These are phyloP conservation scores for Copromyces sp. DNA, from an alignment of 495 filamentous ascomycete genomes.

Conservation along the genomic window DNA sequence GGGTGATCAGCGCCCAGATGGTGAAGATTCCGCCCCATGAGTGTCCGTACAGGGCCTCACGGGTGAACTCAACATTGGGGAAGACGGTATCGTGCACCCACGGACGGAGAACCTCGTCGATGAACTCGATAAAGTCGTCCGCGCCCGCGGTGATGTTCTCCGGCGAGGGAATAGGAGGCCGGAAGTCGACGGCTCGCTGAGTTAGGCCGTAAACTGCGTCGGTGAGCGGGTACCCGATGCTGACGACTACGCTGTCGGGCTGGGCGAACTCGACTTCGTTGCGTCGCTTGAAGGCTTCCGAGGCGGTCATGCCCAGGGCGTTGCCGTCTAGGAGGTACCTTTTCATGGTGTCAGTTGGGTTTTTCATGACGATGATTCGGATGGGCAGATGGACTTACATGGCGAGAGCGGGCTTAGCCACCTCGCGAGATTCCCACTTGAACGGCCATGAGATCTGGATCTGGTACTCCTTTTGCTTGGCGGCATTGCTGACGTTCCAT, in stretches of 20 bases:
- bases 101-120: constrained; percentile 7
- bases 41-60: constrained; percentile 15
- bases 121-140: constrained; percentile 10
- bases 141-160: constrained; percentile 3
- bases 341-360: not conserved
- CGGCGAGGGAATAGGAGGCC: constrained; percentile 1
- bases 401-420: constrained; percentile 6
- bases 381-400: not conserved
- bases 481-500: constrained; percentile 13
- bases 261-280: constrained; percentile 4
- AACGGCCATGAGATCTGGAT: constrained; percentile 16
- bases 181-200: constrained; percentile 11
- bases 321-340: constrained; percentile 20
- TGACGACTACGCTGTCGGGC: constrained; percentile 17
- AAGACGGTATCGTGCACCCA: constrained; percentile 10
- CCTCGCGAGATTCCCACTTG: constrained; percentile 4
- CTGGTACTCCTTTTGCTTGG: constrained; percentile 11
- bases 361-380: not conserved
- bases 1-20: constrained; percentile 5
- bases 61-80: constrained; percentile 9
- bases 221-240: constrained; percentile 19
- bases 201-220: constrained; percentile 10
- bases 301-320: constrained; percentile 15
- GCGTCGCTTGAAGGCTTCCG: constrained; percentile 15
- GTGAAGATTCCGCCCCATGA: constrained; percentile 14